A percentile compares a stretch with the other conserved stretches of the same genome.
These are phyloP conservation scores for Fomitopsis palustris DNA, from an alignment of 1,284 basidiomycete genomes.

Conservation along the genomic window DNA sequence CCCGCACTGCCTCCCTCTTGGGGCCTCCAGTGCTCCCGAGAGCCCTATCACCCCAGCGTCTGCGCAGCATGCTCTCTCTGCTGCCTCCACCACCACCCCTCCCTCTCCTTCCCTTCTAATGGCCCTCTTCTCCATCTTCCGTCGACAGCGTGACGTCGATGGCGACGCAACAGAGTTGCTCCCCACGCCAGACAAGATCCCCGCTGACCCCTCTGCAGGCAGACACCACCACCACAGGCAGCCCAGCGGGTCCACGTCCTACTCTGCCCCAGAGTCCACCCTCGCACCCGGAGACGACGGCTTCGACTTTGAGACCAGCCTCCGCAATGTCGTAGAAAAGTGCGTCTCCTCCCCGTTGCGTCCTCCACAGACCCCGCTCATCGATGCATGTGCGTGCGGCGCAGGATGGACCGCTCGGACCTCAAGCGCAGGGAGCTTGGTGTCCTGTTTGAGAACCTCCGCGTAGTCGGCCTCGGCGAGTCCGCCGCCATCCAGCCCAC, in stretches of 20 bases:
- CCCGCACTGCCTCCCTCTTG: background rate
- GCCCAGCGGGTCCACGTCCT: slow-evolving; percentile 1
- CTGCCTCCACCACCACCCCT: slow-evolving; percentile 1
- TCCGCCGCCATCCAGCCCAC: slow-evolving; percentile 35
- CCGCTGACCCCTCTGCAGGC: background rate
- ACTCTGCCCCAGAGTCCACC: slow-evolving; percentile 8
- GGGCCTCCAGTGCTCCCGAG: background rate
- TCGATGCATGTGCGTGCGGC: background rate
- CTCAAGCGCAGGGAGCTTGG: slow-evolving; percentile 40
- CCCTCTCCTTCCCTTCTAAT: slow-evolving; percentile 7
- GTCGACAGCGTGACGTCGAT: background rate
- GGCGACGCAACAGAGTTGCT: slow-evolving; percentile 7
- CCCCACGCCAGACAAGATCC: slow-evolving; percentile 1
- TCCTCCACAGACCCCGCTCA: background rate
- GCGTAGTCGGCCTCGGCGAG: slow-evolving; percentile 38
- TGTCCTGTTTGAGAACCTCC: slow-evolving; percentile 40
- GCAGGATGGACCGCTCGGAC: slow-evolving; percentile 36
- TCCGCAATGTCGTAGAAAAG: slow-evolving; percentile 33
- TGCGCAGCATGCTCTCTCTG: background rate
- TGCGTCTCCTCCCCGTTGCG: slow-evolving; percentile 17
- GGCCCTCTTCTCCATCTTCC: slow-evolving; percentile 4
- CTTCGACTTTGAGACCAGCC: slow-evolving; percentile 40
- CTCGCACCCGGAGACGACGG: slow-evolving; percentile 21
- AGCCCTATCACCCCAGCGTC: background rate
- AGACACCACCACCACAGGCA: background rate